Evolutionary conservation across 176 grass and related monocot species (phyloP).

Genomic region (Thinopyrum elongatum): DNA sequence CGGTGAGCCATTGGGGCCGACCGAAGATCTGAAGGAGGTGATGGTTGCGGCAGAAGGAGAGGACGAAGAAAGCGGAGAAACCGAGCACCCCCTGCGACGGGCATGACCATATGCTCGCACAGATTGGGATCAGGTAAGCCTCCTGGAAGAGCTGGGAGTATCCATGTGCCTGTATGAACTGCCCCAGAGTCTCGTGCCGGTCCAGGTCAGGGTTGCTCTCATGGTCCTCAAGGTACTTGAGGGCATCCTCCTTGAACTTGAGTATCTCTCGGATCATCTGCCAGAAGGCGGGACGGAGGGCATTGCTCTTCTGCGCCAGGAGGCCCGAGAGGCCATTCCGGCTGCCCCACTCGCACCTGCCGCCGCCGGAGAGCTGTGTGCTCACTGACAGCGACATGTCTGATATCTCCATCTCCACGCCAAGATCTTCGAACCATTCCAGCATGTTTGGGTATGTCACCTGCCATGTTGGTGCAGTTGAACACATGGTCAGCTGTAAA

Average conservation of each 20-base stretch:
- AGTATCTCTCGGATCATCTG: conserved; percentile 68
- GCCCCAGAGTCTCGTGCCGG: conserved; percentile 64
- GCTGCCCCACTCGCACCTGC: conserved; percentile 80
- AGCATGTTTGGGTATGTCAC: conserved; percentile 96
- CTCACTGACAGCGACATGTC: conserved; percentile 94
- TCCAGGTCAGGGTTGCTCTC: conserved; percentile 70
- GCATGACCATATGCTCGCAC: conserved; percentile 86
- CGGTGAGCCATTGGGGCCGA: conserved; percentile 85
- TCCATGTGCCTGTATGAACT: conserved; percentile 69
- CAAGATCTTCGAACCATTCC: conserved; percentile 76
- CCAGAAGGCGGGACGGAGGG: conserved; percentile 65
- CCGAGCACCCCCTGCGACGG: conserved; percentile 65
- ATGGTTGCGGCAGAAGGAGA: conserved; percentile 86
- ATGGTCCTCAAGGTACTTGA: conserved; percentile 69
- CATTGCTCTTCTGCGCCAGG: conserved; percentile 76
- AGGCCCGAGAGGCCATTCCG: conserved; percentile 60
- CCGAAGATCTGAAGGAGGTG: conserved; percentile 93
- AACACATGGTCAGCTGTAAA: not conserved
- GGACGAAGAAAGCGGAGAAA: conserved; percentile 89
- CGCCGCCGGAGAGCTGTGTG: conserved; percentile 23
- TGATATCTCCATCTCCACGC: conserved; percentile 77
- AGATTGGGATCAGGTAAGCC: conserved; percentile 77
- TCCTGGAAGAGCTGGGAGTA: conserved; percentile 81
- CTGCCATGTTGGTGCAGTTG: conserved; percentile 17
- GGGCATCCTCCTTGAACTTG: conserved; percentile 60